Conservation (phyloP, 2,329 filamentous ascomycete species). For the Penicillium sp. region DNA sequence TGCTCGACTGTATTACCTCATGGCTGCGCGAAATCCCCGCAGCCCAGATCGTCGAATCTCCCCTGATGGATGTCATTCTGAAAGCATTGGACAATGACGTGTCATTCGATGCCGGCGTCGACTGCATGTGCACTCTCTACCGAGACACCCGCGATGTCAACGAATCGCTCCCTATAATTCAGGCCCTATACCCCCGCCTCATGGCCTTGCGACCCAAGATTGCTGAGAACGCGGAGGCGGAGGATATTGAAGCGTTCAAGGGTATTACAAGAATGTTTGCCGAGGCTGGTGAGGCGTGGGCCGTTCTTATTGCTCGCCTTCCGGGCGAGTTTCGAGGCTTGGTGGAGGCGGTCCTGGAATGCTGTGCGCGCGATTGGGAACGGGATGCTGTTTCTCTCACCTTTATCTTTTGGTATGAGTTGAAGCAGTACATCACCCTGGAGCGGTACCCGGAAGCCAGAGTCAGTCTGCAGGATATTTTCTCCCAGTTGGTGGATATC, state of each 20-base stretch:
- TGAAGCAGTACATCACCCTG: conserved; percentile 93
- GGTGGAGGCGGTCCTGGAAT: conserved; percentile 91
- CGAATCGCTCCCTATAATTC: conserved; percentile 80
- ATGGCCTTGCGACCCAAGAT: conserved; percentile 79
- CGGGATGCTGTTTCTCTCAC: conserved; percentile 91
- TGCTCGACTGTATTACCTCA: conserved; percentile 94
- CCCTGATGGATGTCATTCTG: conserved; percentile 80
- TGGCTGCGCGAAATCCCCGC: conserved; percentile 95
- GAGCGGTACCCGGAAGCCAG: conserved; percentile 87
- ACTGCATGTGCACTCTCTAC: conserved; percentile 90
- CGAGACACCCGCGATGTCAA: conserved; percentile 92
- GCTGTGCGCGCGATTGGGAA: conserved; percentile 82
- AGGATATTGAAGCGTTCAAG: conserved; percentile 85
- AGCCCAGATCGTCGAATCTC: conserved; percentile 79
- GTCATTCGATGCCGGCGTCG: conserved; percentile 85
- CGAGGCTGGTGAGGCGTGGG: conserved; percentile 93
- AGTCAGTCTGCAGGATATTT: conserved; percentile 76
- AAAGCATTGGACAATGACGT: conserved; percentile 73
- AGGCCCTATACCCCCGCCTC: conserved; percentile 79
- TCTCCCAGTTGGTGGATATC: conserved; percentile 87
- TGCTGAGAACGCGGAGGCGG: conserved; percentile 71
- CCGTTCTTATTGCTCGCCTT: conserved; percentile 84
- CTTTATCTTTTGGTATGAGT: conserved; percentile 97
- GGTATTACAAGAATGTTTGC: conserved; percentile 88
- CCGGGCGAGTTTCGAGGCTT: conserved; percentile 79